These are phyloP conservation scores for Botrytis pseudocinerea DNA, from an alignment of 2,329 filamentous ascomycete genomes.

Conservation along the genomic window DNA sequence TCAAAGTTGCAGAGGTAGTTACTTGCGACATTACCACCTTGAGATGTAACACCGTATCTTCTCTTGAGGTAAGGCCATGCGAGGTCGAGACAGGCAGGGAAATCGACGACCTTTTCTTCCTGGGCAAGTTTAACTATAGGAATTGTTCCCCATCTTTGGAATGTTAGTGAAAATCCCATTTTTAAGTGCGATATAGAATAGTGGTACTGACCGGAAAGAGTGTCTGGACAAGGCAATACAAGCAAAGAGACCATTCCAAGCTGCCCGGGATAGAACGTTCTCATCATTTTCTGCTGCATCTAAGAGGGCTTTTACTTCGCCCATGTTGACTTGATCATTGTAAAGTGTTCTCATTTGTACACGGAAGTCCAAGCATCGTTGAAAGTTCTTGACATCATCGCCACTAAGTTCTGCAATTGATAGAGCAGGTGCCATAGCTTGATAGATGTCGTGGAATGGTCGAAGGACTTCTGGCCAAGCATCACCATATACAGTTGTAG, in stretches of 20 bases:
- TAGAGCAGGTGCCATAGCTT: constrained; percentile 37
- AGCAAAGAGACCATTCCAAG: constrained; percentile 42
- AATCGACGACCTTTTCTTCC: constrained; percentile 38
- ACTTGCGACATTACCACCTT: constrained; percentile 41
- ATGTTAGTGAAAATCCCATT: constrained; percentile 3
- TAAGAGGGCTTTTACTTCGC: constrained; percentile 8
- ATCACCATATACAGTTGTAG: constrained; percentile 29
- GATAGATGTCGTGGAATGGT: constrained; percentile 41
- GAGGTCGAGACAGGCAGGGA: constrained; percentile 39
- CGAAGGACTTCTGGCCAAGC: constrained; percentile 39
- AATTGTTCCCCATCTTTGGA: constrained; percentile 40
- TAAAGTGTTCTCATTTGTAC: constrained; percentile 16
- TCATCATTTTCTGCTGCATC: constrained; percentile 33
- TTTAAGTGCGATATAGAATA: not conserved
- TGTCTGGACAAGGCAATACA: constrained; percentile 41
- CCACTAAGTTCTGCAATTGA: constrained; percentile 32
- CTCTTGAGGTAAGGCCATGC: constrained; percentile 42
- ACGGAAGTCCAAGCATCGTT: constrained; percentile 22
- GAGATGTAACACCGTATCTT: constrained; percentile 40
- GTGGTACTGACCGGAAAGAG: constrained; percentile 37
- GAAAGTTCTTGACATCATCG: constrained; percentile 38
- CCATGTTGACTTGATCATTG: constrained; percentile 14
- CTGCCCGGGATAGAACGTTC: constrained; percentile 37
- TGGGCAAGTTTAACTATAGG: constrained; percentile 43
- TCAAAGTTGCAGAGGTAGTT: constrained; percentile 42